Base-by-base conservation (phyloP, 148 eudicot genomes). In the Simmondsia chinensis region DNA sequence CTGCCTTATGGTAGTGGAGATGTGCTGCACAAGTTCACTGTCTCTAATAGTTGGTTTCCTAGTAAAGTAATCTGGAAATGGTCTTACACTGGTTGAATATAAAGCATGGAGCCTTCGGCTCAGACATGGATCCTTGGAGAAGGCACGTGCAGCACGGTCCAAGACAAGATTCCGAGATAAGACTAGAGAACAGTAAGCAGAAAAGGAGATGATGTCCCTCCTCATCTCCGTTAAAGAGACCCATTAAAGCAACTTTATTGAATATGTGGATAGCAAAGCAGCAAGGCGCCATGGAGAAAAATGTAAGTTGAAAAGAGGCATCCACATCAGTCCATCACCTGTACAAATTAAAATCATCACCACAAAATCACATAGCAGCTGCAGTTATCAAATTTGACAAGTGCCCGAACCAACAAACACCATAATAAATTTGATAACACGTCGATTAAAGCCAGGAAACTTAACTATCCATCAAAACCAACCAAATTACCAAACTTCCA, bases 51-150 rank as follows among this genome's bases (percentile, higher is more conserved):
- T 61, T 31, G 84, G 93, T 43, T 68, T 84, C 52, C 60, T 84
- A 0, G 87, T 82, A 30, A 85, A 81, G 61, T 73, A 89, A 72
- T 67, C 77, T 8, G 87, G 97, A 45, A 84, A 84, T 6, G 80
- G 81, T 50, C 97, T 66, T 21, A 52, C 15, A 46, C 31, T 55
- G 27, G 68, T 43, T 29, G 72, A 73, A 37, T 68, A 57, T 11
- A 60, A 43, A 27, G 77, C 16, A 28, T 70, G 69, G 6, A 43
- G 29, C 16, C 43, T 76, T 33, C 42, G 59, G 14, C 49, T 36
- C 26, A 48, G 25, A 58, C 7, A 15, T 41, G 13, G 34, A 37
- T 55, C 55, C 46, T 16, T 43, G 15, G 7, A 55, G 12, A 43
- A 22, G 16, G 44, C 29, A 23, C 10, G 34, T 38, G 44, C 23